Conservation (phyloP, 208 protist genomes). For the Eutreptiella sp. region DNA sequence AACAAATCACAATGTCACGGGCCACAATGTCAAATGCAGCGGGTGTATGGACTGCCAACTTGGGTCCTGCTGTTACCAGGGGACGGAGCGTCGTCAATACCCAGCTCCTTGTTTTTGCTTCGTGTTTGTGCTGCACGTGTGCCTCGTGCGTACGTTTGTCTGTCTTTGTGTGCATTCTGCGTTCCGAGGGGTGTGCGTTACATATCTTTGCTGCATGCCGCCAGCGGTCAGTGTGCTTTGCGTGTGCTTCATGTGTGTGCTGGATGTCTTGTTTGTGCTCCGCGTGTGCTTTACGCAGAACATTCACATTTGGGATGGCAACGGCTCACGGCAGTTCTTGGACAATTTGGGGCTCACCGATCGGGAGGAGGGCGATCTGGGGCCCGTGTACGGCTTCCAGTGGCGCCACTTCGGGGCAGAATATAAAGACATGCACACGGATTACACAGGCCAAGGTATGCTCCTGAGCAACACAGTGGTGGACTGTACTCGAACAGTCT, state of each 20-base stretch:
- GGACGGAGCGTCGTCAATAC: no score
- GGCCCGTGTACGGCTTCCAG: constrained; percentile 98
- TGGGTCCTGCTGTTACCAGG: no score
- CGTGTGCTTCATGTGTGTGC: neutral
- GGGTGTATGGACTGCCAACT: no score
- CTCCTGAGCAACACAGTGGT: no score
- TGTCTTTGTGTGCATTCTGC: neutral
- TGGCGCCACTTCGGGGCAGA: constrained; percentile 96
- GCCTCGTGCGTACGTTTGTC: no score
- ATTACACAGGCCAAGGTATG: constrained; percentile 85
- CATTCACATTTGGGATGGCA: constrained; percentile 95
- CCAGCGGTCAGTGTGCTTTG: no score
- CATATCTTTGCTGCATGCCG: neutral
- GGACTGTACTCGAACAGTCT: neutral
- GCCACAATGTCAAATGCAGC: no score
- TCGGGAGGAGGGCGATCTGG: constrained; percentile 90
- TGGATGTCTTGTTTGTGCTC: neutral
- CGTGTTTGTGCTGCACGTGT: no score
- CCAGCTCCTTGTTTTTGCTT: no score
- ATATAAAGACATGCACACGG: constrained; percentile 70
- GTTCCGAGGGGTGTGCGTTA: neutral
- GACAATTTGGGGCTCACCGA: constrained; percentile 81
- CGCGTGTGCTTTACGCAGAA: no score
- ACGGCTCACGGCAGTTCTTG: constrained; percentile 91
- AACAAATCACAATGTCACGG: no score